phyloP scores from a whole-genome alignment of 1,139 yeast genomes.

The Protomyces macrosporus region DNA sequence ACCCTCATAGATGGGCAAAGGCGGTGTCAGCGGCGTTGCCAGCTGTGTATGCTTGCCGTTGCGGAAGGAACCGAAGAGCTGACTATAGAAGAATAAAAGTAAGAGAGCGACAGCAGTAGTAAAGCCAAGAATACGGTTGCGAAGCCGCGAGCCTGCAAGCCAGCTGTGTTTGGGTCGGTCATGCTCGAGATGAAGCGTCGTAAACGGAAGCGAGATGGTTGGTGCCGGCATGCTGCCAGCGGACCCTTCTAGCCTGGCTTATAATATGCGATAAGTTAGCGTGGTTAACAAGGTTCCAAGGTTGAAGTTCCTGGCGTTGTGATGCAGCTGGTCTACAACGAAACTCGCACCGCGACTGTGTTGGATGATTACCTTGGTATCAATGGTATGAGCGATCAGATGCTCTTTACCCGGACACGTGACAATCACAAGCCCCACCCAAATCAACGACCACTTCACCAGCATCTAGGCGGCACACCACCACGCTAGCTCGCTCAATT shows the following conservation, averaged over 20 bases:
- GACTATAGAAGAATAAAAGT: not conserved
- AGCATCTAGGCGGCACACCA: no score
- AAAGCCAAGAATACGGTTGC: slow-evolving; percentile 8
- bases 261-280: no score
- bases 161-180: not conserved
- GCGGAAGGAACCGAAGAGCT: not conserved
- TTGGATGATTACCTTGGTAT: no score
- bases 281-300: no score
- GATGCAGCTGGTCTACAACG: no score
- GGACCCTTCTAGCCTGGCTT: no score
- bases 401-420: no score
- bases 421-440: no score
- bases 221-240: slow-evolving; percentile 5
- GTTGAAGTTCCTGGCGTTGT: no score
- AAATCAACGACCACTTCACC: no score
- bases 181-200: slow-evolving; percentile 1
- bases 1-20: slow-evolving; percentile 3
- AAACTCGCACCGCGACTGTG: no score
- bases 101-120: not conserved
- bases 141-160: slow-evolving; percentile 12
- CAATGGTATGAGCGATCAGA: no score
- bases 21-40: not conserved
- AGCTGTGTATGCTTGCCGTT: not conserved
- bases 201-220: slow-evolving; percentile 18
- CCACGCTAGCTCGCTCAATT: not conserved